phyloP scores from a whole-genome alignment of 192 early-diverging fungal species.

The Phlyctochytrium arcticum region DNA sequence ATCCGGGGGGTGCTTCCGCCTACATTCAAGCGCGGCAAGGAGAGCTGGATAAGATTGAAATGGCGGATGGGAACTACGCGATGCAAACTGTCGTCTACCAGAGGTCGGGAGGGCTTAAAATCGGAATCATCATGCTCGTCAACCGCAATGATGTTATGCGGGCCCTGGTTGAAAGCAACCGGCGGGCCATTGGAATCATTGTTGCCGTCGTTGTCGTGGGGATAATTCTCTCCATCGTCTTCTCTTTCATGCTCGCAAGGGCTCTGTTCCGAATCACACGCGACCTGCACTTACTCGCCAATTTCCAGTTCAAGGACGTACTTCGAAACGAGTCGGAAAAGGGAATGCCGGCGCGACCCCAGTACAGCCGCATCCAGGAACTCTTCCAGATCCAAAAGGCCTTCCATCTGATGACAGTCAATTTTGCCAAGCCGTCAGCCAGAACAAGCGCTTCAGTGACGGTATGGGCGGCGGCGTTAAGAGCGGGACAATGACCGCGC shows the following conservation, averaged over 20 bases:
- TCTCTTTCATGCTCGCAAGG: neutral
- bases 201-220: constrained; percentile 2
- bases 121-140: neutral
- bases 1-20: neutral
- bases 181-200: constrained; percentile 4
- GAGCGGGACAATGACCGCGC: no score
- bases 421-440: constrained; percentile 5
- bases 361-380: constrained; percentile 9
- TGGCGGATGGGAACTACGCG: neutral
- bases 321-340: constrained; percentile 13
- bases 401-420: constrained; percentile 13
- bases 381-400: constrained; percentile 10
- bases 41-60: neutral
- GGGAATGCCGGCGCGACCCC: neutral
- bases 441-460: constrained; percentile 9
- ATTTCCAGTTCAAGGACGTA: constrained; percentile 19
- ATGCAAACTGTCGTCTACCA: neutral
- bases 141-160: neutral
- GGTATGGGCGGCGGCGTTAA: no score
- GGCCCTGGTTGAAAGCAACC: neutral
- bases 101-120: neutral
- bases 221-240: neutral
- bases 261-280: constrained; percentile 4
- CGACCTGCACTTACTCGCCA: neutral
- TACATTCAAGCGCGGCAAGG: no score